Percentiles rank a stretch among this genome's conserved stretches.
Conservation (phyloP, 2,329 filamentous ascomycete genomes). For the Sporothrix brunneoviolacea region DNA sequence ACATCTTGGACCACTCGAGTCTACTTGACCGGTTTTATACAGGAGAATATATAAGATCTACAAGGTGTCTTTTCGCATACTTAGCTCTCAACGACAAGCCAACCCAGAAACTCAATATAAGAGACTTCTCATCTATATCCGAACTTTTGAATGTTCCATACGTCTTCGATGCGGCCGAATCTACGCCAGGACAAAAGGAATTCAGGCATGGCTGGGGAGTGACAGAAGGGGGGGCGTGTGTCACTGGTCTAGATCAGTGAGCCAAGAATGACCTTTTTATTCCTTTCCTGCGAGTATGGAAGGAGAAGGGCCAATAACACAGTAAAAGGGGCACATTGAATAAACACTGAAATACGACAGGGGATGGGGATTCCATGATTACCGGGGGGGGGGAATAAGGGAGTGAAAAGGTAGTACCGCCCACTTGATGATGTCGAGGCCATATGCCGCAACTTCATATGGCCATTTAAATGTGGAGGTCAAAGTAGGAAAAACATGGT, state of each 20-base stretch:
- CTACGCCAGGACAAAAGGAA: background rate
- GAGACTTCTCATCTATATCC: background rate
- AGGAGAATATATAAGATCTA: background rate
- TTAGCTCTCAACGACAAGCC: background rate
- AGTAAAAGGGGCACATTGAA: background rate
- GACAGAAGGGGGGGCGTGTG: background rate
- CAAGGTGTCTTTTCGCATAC: background rate
- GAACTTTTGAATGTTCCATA: background rate
- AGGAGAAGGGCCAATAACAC: background rate
- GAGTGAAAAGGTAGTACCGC: background rate
- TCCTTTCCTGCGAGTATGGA: background rate
- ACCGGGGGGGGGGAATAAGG: background rate
- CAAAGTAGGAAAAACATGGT: background rate
- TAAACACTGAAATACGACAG: background rate
- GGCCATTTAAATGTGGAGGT: too few relatives aligned
- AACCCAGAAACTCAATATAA: background rate
- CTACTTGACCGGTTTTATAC: background rate
- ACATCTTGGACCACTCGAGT: background rate
- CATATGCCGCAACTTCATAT: too few relatives aligned
- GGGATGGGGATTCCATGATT: too few relatives aligned
- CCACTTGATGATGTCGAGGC: too few relatives aligned
- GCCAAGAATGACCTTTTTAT: background rate
- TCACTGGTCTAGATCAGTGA: conserved; percentile 4
- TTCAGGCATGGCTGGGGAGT: background rate
- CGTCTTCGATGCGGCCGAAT: background rate